Base-by-base conservation (phyloP, 2,329 filamentous ascomycete species). In the Pseudonectria foliicola region DNA sequence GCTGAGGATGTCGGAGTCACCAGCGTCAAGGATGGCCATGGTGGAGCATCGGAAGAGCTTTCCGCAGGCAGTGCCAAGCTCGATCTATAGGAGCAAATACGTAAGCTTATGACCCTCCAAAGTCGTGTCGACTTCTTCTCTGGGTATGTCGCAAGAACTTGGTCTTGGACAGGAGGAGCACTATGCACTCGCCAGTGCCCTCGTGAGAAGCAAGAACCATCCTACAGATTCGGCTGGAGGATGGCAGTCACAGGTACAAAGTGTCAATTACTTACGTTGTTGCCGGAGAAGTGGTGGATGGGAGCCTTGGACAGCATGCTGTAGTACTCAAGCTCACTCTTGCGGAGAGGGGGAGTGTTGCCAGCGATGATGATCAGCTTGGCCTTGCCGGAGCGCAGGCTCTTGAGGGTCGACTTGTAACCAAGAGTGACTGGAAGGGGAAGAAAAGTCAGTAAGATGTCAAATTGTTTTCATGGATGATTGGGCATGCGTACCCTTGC, bases 1-100 rank as follows among this genome's bases (percentile, higher is more conserved):
- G 70, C 73, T 82, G 57, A 98, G 79, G 69, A 98, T 98, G 70
- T 98, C 92, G 55, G 87, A 95, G 80, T 96, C 85, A 80, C 90
- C 92, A 64, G 89, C 88, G 70, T 98, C 92, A 53, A 96, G 74
- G 63, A 96, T 84, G 57, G 89, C 82, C 85, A 98, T 93, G 70
- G 89, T 95, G 54, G 86, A 90, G 81, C 86, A 94, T 57, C 88
- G 80, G 84, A 94, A 98, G 64, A 98, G 84, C 77, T 96, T 96
- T 77, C 92, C 92, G 74, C 89, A 95, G 56, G 88, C 89, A 63
- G 89, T 96, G 62, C 92, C 92, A 53, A 98, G 79, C 75, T 96
- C 92, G 64, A 96, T 95, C 89, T 96, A 67, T 66, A 61, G 40
- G 39, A 44, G 45, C 44, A 54, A 42, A 62, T 47, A 56, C 60